Conservation (phyloP, 2,329 filamentous ascomycete genomes). For the Dothistroma pini region DNA sequence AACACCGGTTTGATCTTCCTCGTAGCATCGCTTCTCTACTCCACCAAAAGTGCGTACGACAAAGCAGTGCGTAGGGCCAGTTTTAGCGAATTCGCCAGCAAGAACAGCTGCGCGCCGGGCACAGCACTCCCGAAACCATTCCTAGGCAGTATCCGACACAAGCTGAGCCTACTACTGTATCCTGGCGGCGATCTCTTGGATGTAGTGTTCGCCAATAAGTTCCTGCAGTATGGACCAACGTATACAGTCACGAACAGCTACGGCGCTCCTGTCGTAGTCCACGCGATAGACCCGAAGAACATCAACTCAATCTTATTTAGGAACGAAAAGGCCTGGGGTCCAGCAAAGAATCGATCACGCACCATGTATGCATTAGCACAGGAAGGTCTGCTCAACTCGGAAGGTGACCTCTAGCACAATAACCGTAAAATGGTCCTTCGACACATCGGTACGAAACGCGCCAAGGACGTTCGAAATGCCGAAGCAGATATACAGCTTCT, state of each 20-base stretch:
- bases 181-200: conserved; percentile 20
- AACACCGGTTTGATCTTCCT: conserved; percentile 1
- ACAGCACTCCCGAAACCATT: conserved; percentile 14
- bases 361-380: conserved; percentile 24
- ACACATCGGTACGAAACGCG: conserved; percentile 18
- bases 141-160: conserved; percentile 18
- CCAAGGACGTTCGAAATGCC: conserved; percentile 16
- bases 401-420: conserved; percentile 20
- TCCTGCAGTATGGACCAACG: conserved; percentile 17
- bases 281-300: conserved; percentile 22
- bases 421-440: conserved; percentile 23
- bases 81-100: conserved; percentile 3
- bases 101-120: conserved; percentile 10
- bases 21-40: background rate
- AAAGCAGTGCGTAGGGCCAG: background rate
- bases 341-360: conserved; percentile 14
- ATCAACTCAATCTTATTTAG: conserved; percentile 19
- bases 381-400: conserved; percentile 19
- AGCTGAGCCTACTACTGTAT: conserved; percentile 17
- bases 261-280: conserved; percentile 18
- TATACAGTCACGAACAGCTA: conserved; percentile 17
- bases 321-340: conserved; percentile 15
- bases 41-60: background rate
- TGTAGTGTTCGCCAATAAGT: conserved; percentile 20
- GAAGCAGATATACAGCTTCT: conserved; percentile 20